These are phyloP conservation scores for Aspergillus hancockii DNA, from an alignment of 495 filamentous ascomycete genomes.

Conservation along the genomic window DNA sequence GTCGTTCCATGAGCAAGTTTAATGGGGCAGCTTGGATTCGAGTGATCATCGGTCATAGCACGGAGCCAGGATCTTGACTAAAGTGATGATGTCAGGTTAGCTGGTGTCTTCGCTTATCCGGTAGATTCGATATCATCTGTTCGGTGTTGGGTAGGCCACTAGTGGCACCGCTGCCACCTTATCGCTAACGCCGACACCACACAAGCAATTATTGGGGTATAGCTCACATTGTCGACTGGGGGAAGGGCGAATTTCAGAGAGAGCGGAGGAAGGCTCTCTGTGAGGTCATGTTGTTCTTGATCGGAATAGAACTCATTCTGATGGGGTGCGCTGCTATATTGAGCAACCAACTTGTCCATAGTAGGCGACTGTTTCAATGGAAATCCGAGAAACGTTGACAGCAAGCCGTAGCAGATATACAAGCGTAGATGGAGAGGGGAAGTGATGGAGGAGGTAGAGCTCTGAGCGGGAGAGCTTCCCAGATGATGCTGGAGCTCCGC, in stretches of 20 bases:
- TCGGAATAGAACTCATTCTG: slow-evolving; percentile 70
- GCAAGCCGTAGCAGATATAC: background rate
- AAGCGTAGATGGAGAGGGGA: background rate
- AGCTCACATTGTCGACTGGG: slow-evolving; percentile 83
- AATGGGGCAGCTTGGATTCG: slow-evolving; percentile 95
- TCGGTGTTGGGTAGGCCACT: background rate
- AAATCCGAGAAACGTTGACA: slow-evolving; percentile 7
- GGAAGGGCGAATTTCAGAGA: slow-evolving; percentile 91
- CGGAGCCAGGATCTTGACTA: slow-evolving; percentile 91
- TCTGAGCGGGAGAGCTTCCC: slow-evolving; percentile 1
- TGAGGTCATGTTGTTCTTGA: slow-evolving; percentile 75
- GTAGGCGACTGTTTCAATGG: slow-evolving; percentile 25
- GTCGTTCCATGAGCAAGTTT: slow-evolving; percentile 99
- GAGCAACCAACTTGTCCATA: slow-evolving; percentile 93
- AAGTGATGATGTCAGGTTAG: background rate
- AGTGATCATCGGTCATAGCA: slow-evolving; percentile 93
- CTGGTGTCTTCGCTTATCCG: background rate
- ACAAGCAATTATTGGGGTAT: background rate
- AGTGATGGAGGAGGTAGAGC: slow-evolving; percentile 3
- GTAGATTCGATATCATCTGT: background rate
- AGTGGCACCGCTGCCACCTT: slow-evolving; percentile 3
- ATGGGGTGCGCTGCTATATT: slow-evolving; percentile 76
- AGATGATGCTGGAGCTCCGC: background rate
- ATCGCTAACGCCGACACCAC: background rate
- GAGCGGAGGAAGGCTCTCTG: slow-evolving; percentile 64